phyloP scores from a whole-genome alignment of 2,329 filamentous ascomycete species.

The Aspergillus japonicus region DNA sequence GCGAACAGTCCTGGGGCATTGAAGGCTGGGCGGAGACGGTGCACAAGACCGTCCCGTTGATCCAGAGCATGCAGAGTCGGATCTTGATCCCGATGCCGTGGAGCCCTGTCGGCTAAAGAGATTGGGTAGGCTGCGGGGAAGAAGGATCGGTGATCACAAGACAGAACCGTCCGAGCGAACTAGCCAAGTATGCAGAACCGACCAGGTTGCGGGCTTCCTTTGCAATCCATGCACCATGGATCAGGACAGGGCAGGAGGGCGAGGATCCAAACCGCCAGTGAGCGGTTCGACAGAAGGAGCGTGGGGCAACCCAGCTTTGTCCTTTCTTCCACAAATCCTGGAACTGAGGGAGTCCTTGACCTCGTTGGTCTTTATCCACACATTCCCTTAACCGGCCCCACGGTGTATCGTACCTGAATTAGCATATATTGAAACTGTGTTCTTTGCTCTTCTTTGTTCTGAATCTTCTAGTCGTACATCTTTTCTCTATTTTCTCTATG shows the following conservation, averaged over 20 bases:
- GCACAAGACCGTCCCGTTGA: constrained; percentile 96
- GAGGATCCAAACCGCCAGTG: neutral
- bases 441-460: neutral
- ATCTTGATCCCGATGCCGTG: constrained; percentile 94
- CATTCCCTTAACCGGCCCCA: constrained; percentile 10
- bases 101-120: constrained; percentile 76
- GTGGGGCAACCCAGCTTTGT: neutral
- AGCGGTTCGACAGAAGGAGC: neutral
- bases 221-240: constrained; percentile 4
- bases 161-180: neutral
- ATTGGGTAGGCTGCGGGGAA: neutral
- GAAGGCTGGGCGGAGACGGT: constrained; percentile 97
- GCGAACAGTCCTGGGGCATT: constrained; percentile 92
- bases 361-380: constrained; percentile 4
- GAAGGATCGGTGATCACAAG: constrained; percentile 8
- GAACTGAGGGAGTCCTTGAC: neutral
- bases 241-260: neutral
- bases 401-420: constrained; percentile 20
- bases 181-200: neutral
- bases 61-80: constrained; percentile 92
- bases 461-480: neutral
- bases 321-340: neutral
- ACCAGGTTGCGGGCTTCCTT: constrained; percentile 1
- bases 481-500: too few relatives aligned
- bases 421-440: constrained; percentile 15